Evolutionary conservation across 805 yeast genomes (phyloP).

Genomic region (Sugiyamaella floridensis): DNA sequence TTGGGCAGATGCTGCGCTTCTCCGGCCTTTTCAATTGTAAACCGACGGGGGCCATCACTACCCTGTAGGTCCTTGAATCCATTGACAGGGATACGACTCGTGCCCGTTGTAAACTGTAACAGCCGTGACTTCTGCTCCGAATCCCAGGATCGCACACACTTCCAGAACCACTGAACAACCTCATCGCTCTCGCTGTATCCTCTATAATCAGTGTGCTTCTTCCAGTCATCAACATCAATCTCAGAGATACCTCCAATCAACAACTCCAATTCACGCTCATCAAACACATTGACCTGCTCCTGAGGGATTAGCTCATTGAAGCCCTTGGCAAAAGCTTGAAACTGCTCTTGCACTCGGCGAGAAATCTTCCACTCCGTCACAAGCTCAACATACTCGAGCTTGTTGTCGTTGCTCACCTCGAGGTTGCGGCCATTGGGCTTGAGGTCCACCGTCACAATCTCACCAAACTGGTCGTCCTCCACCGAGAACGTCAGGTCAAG

Average conservation of each 20-base stretch:
- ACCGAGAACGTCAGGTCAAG: constrained; percentile 81
- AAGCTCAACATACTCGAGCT: constrained; percentile 89
- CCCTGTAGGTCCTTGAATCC: constrained; percentile 99
- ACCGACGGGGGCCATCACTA: constrained; percentile 97
- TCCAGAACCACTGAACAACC: constrained; percentile 99
- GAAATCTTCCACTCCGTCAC: constrained; percentile 94
- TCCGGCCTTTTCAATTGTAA: constrained; percentile 97
- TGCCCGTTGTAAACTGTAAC: constrained; percentile 96
- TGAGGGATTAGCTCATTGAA: constrained; percentile 97
- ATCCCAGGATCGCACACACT: constrained; percentile 88
- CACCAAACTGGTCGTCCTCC: constrained; percentile 92
- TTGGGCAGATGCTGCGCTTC: constrained; percentile 88
- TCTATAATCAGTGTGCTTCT: constrained; percentile 96
- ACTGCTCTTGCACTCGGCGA: constrained; percentile 90
- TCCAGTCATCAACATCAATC: constrained; percentile 98
- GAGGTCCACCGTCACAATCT: constrained; percentile 79
- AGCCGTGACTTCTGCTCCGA: constrained; percentile 93
- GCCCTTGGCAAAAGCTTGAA: constrained; percentile 93
- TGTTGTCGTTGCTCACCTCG: constrained; percentile 90
- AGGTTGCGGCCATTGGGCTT: constrained; percentile 83
- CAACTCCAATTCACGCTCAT: constrained; percentile 93
- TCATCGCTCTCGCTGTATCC: constrained; percentile 96
- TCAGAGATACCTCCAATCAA: constrained; percentile 98
- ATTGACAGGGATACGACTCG: constrained; percentile 97
- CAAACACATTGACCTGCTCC: constrained; percentile 92